Base-by-base conservation (phyloP, 73 alveolate genomes). In the Urostyla sp. region DNA sequence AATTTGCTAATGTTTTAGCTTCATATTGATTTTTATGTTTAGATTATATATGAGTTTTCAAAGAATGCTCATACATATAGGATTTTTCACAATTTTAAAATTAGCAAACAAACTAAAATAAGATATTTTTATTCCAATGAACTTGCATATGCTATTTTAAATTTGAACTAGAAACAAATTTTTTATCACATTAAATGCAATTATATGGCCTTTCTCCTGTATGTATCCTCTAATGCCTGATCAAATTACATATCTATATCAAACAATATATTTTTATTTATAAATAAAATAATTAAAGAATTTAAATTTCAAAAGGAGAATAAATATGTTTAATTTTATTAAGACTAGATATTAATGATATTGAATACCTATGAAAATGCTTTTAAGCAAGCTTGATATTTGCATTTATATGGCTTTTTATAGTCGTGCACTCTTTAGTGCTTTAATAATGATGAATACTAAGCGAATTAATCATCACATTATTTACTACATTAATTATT, bases 341-440 rank as follows among this genome's bases (percentile, higher is more conserved):
- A n/a, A n/a, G n/a, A n/a, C n/a, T n/a, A n/a, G n/a, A 59, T n/a
- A 56, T 34, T 8, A 15, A 48, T 45, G 5, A n/a, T 3, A 27
- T 6, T 36, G 48, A 60, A 43, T 40, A 66, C 80, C 54, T 83
- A 67, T 3, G 87, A 56, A 35, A 83, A 83, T 27, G 91, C 57
- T 20, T 74, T 23, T 6, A 18, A 45, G 38, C 91, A 83, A 5
- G 83, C 91, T 0, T 37, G 66, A 23, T 18, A 56, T 7, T 72
- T 66, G 35, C 91, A 83, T 4, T 7, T 45, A 45, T 83, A 83
- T 4, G 91, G 91, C 69, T 73, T 83, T 67, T 35, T 56, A 49
- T 83, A 72, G 32, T 83, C 91, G 28, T 83, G 91, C 6, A 83
- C 91, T 46, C 91, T 83, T 23, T 69, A 67, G 36, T 83, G 91